Evolutionary conservation across 768 basidiomycete genomes (phyloP).

Genomic region (Podaxis rugospora): DNA sequence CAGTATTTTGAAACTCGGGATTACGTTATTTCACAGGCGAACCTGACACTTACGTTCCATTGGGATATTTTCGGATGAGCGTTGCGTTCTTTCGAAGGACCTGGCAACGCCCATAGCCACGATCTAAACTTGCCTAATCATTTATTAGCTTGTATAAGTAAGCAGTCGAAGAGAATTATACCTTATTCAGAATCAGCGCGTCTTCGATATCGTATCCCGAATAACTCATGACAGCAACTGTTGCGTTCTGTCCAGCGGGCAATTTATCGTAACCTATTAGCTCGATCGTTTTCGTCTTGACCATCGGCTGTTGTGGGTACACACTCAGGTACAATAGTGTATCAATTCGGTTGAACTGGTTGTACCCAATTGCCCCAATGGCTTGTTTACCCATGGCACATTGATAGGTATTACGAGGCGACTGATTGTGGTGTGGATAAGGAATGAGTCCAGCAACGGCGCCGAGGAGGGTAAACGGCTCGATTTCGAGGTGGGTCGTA

Average conservation of each 20-base stretch:
- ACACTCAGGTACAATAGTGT: slow-evolving; percentile 96
- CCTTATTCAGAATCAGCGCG: slow-evolving; percentile 93
- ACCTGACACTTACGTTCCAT: slow-evolving; percentile 78
- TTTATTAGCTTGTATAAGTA: neutral
- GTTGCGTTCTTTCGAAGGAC: slow-evolving; percentile 95
- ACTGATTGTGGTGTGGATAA: slow-evolving; percentile 99
- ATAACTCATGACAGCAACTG: slow-evolving; percentile 98
- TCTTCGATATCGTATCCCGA: slow-evolving; percentile 99
- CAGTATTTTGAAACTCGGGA: slow-evolving; percentile 10
- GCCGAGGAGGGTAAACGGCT: slow-evolving; percentile 96
- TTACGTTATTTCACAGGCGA: neutral
- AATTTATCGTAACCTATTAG: slow-evolving; percentile 93
- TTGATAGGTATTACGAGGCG: slow-evolving; percentile 98
- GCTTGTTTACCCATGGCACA: slow-evolving; percentile 99
- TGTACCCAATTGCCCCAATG: slow-evolving; percentile 97
- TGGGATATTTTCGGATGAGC: slow-evolving; percentile 92
- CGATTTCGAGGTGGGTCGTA: slow-evolving; percentile 97
- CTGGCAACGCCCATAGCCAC: slow-evolving; percentile 97
- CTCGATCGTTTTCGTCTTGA: slow-evolving; percentile 98
- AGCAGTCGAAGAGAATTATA: slow-evolving; percentile 21
- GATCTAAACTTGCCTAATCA: slow-evolving; percentile 84
- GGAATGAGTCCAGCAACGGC: slow-evolving; percentile 98
- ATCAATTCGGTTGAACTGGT: slow-evolving; percentile 96
- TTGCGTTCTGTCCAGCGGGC: slow-evolving; percentile 98
- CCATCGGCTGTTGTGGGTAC: slow-evolving; percentile 99